Base-by-base conservation (phyloP, 2,329 filamentous ascomycete genomes). In the Calonectria pseudoreteaudii region DNA sequence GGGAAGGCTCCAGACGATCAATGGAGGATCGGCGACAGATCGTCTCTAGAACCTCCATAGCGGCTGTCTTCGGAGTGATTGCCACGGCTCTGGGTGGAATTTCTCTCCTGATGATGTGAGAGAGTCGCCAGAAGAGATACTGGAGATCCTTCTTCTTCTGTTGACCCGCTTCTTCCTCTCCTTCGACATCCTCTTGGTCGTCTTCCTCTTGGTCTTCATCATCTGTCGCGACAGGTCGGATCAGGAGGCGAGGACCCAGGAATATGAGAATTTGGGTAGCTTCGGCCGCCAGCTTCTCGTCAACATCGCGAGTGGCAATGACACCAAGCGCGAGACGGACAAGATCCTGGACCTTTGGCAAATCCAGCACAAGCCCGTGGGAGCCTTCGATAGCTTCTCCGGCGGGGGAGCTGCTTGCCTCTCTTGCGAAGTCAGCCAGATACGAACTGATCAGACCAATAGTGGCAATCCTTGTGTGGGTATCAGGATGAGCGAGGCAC, bases 261-360 rank as follows among this genome's bases (percentile, higher is more conserved):
- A 98, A 98, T 47, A 96, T 89, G 44, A 98, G 87, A 76, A 98
- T 95, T 77, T 95, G 94, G 5, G 94, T 91, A 16, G 92, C 92
- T 82, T 98, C 95, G 52, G 91, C 89, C 1, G 94, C 94, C n/a
- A 98, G 87, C 13, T 92, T 89, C 80, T 97, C 93, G 20, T 93
- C 92, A 10, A 96, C 85, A 30, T 92, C 90, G 68, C 66, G 90
- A 0, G 90, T 91, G 62, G 91, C 91, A 56, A 98, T 82, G 23
- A 90, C 88, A 60, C 86, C 84, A 10, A 90, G 84, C 0, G 85
- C 84, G 16, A 89, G 84, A 18, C 87, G 86, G 74, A 89, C 91
- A 84, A 88, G 89, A 82, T 86, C 91, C 84, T 86, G 84, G 85
- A 97, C 91, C 71, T 93, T 92, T 4, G 91, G 88, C 16, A 88